These are phyloP conservation scores for Aspergillus cristatus DNA, from an alignment of 495 filamentous ascomycete species.

Conservation along the genomic window DNA sequence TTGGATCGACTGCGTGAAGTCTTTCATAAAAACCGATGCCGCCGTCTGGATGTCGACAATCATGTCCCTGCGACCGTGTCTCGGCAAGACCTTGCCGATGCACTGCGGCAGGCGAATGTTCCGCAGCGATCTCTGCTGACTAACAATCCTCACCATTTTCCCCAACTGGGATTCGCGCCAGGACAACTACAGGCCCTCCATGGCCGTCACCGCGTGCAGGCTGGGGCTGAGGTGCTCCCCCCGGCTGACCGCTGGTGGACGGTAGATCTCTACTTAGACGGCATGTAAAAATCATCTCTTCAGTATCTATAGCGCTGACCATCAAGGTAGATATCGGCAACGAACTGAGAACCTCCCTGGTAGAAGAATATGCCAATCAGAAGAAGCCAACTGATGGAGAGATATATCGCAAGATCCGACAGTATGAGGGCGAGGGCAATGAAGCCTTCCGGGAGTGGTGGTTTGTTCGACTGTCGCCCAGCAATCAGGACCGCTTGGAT, in stretches of 20 bases:
- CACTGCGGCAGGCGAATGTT: slow-evolving; percentile 4
- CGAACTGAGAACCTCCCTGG: slow-evolving; percentile 10
- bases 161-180: slow-evolving; percentile 4
- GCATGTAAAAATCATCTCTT: slow-evolving; percentile 7
- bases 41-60: slow-evolving; percentile 13
- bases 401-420: not conserved
- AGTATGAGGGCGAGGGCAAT: too few relatives aligned
- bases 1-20: slow-evolving; percentile 15
- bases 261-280: slow-evolving; percentile 30
- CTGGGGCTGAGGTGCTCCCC: slow-evolving; percentile 7
- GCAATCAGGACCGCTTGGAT: too few relatives aligned
- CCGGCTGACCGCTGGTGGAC: slow-evolving; percentile 25
- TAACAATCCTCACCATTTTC: slow-evolving; percentile 2
- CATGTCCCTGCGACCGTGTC: slow-evolving; percentile 19
- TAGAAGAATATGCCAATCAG: not conserved
- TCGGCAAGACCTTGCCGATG: slow-evolving; percentile 7
- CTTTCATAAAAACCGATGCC: slow-evolving; percentile 17
- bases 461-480: too few relatives aligned
- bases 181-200: slow-evolving; percentile 21
- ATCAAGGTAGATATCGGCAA: slow-evolving; percentile 13
- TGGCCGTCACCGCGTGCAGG: slow-evolving; percentile 9
- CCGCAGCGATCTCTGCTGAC: slow-evolving; percentile 4
- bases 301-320: not conserved
- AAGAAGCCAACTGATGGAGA: not conserved
- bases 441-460: too few relatives aligned